Conservation (phyloP, 352 stramenopile genomes). For the Phytopythium chamaehyphon region DNA sequence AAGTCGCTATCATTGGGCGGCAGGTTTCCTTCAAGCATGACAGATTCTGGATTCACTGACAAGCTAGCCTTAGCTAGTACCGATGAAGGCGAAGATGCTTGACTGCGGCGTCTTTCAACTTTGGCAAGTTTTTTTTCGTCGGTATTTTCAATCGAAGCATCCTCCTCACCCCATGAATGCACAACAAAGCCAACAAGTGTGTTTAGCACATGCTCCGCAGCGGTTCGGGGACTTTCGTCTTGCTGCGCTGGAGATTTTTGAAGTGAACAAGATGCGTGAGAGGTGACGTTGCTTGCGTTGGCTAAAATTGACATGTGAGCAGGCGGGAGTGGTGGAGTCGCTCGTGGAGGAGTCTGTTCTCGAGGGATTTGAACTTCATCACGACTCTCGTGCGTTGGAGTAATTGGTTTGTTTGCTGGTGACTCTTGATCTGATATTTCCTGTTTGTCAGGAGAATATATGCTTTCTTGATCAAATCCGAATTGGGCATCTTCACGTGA, state of each 20-base stretch:
- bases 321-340: conserved; percentile 4
- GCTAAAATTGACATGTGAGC: neutral
- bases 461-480: too few species aligned
- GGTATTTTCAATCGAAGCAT: neutral
- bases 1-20: too few species aligned
- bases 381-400: neutral
- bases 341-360: neutral
- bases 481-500: too few species aligned
- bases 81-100: too few species aligned
- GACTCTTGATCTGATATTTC: neutral
- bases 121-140: neutral
- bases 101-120: too few species aligned
- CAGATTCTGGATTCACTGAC: too few species aligned
- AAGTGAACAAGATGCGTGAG: neutral
- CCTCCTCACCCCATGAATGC: conserved; percentile 39
- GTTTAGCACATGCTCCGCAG: conserved; percentile 17
- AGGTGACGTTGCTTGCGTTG: too few species aligned
- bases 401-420: neutral
- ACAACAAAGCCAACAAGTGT: conserved; percentile 46
- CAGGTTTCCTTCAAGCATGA: too few species aligned
- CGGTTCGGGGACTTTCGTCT: neutral
- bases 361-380: neutral
- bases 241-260: neutral
- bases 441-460: too few species aligned
- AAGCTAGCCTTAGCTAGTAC: too few species aligned